Evolutionary conservation across 1,139 yeast genomes (phyloP).

Genomic region (Protomyces lactucae-debilis): DNA sequence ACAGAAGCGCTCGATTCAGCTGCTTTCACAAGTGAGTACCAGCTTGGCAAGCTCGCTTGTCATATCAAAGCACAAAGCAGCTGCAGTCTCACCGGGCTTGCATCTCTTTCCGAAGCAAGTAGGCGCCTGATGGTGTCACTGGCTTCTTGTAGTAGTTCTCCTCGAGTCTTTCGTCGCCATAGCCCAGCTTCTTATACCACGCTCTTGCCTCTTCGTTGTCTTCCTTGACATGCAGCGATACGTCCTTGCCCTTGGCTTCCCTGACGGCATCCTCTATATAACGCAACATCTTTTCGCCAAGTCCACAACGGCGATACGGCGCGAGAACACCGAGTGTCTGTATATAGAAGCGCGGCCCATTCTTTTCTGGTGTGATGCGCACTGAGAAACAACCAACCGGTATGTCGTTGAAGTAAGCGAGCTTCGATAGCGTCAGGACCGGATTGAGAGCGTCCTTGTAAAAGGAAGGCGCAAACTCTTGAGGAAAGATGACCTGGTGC

Average conservation of each 20-base stretch:
- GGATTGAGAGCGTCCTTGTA: constrained; percentile 27
- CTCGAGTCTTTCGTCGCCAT: constrained; percentile 4
- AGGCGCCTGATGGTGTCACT: constrained; percentile 14
- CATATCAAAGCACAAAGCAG: no score
- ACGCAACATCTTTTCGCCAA: constrained; percentile 23
- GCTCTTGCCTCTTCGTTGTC: constrained; percentile 17
- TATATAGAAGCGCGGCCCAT: constrained; percentile 19
- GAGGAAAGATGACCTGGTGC: constrained; percentile 28
- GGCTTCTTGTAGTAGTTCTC: constrained; percentile 20
- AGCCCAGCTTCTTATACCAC: constrained; percentile 24
- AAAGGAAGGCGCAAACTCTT: constrained; percentile 18
- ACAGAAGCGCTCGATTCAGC: no score
- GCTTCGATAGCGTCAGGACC: constrained; percentile 20
- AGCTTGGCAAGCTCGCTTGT: no score
- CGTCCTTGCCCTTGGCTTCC: constrained; percentile 15
- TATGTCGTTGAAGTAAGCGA: constrained; percentile 28
- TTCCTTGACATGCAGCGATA: constrained; percentile 21
- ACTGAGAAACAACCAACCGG: constrained; percentile 27
- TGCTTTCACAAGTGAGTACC: no score
- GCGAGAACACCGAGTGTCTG: constrained; percentile 29
- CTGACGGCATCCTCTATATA: constrained; percentile 11
- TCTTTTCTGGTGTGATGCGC: constrained; percentile 24
- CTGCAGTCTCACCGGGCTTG: no score
- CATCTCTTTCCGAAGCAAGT: constrained; percentile 3
- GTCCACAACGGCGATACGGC: constrained; percentile 26